Base-by-base conservation (phyloP, 148 eudicot genomes). In the Vaccinium corymbosum region DNA sequence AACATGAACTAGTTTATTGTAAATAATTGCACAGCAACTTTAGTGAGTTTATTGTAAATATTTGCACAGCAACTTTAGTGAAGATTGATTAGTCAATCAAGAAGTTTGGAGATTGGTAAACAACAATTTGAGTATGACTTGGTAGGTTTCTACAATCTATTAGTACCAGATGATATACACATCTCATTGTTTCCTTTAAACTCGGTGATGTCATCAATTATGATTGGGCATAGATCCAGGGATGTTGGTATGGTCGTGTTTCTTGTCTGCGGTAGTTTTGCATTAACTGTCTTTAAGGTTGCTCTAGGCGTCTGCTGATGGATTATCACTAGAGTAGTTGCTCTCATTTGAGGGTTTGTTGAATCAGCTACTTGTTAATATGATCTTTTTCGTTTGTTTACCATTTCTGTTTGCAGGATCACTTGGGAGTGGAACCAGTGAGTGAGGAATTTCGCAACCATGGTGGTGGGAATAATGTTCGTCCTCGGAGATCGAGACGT, bases 401-500 rank as follows among this genome's bases (percentile, higher is more conserved):
- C 52, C 49, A 9, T 53, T 62, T 10, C 52, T 85, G 17, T 66
- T 85, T 89, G 83, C 88, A 90, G 92, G 93, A 89, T 83, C 78
- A 84, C 46, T 88, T 76, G 79, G 85, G 75, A 68, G 52, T 77
- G 20, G 80, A 42, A 16, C 62, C 70, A 32, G 72, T 50, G 71
- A 72, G 76, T 79, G 89, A 86, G 85, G 87, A 83, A 68, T 56
- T 81, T 72, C 90, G 85, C 83, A 87, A 88, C 76, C 84, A 87
- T 79, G 80, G 82, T 84, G 87, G 73, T 73, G 89, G 76, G 84
- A 86, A 66, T 71, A 83, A 81, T 70, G 88, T 80, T 83, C 87
- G 89, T 82, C 82, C 81, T 71, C 84, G 84, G 78, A 89, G 83
- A 87, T 88, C 93, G 70, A 87, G 90, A 62, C 85, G 89, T 79